phyloP scores from a whole-genome alignment of 768 basidiomycete genomes.

The Tulasnella sp. region DNA sequence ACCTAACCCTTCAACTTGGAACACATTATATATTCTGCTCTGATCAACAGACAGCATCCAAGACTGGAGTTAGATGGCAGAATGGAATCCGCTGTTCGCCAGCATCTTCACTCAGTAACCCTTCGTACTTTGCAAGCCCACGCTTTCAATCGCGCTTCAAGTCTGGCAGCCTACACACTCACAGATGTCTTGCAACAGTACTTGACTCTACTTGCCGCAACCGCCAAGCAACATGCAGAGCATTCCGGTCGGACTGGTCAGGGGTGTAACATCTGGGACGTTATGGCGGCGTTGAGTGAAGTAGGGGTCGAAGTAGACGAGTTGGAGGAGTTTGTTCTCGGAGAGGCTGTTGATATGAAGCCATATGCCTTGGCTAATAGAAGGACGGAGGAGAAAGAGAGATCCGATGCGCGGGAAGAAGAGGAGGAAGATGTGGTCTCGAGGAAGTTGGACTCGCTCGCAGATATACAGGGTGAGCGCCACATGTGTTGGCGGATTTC shows the following conservation, averaged over 20 bases:
- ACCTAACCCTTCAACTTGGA: conserved; percentile 18
- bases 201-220: conserved; percentile 63
- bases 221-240: conserved; percentile 73
- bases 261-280: conserved; percentile 61
- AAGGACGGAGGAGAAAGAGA: conserved; percentile 13
- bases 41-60: neutral
- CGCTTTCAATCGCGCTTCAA: conserved; percentile 73
- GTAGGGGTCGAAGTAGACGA: conserved; percentile 74
- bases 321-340: conserved; percentile 47
- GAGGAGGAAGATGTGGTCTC: conserved; percentile 52
- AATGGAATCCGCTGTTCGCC: conserved; percentile 32
- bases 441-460: conserved; percentile 60
- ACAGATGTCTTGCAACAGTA: conserved; percentile 79
- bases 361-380: conserved; percentile 50
- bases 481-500: neutral
- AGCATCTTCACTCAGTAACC: conserved; percentile 34
- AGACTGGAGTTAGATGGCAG: conserved; percentile 4
- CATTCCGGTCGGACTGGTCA: conserved; percentile 64
- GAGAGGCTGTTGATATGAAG: conserved; percentile 69
- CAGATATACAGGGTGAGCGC: conserved; percentile 40
- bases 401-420: conserved; percentile 56
- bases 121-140: conserved; percentile 70
- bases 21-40: neutral
- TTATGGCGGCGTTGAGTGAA: conserved; percentile 68
- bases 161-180: conserved; percentile 68